Percentiles rank a stretch among this genome's conserved stretches.
Evolutionary conservation across 768 basidiomycete genomes (phyloP).

Genomic region (Lactarius akahatsu): DNA sequence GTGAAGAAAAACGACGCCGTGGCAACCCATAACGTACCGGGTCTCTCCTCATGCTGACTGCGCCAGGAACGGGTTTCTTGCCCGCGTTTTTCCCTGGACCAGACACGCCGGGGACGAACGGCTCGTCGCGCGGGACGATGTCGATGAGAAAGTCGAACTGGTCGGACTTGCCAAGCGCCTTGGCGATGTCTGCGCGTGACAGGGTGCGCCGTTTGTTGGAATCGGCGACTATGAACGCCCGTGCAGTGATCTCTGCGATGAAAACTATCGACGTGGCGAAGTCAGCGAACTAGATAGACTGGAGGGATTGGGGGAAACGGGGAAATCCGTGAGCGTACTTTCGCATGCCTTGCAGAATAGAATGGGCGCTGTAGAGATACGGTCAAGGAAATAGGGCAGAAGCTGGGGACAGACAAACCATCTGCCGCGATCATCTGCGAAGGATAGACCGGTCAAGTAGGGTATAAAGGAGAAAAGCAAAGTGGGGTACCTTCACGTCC

Average conservation of each 20-base stretch:
- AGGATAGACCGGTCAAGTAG: not conserved
- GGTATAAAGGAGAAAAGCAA: not conserved
- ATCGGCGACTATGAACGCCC: constrained; percentile 94
- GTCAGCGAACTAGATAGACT: constrained; percentile 7
- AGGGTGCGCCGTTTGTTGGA: constrained; percentile 95
- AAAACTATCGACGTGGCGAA: constrained; percentile 61
- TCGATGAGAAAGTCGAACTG: constrained; percentile 98
- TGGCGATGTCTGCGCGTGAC: constrained; percentile 89
- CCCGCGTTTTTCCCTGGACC: constrained; percentile 20
- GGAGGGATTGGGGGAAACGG: not conserved
- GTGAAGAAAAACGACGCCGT: not conserved
- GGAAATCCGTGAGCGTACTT: constrained; percentile 56
- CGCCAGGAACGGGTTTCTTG: constrained; percentile 23
- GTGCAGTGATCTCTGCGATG: constrained; percentile 93
- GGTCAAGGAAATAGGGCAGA: constrained; percentile 22
- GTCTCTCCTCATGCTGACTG: constrained; percentile 15
- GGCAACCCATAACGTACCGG: constrained; percentile 11
- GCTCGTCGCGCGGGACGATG: constrained; percentile 86
- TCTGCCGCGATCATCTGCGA: constrained; percentile 96
- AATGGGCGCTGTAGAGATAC: constrained; percentile 65
- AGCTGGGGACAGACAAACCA: constrained; percentile 47
- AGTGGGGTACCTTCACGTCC: constrained; percentile 78
- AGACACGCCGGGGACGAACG: constrained; percentile 30
- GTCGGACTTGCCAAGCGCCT: constrained; percentile 88
- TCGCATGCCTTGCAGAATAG: constrained; percentile 98